phyloP scores from a whole-genome alignment of 1,139 yeast species.

The Candida mesenterica region DNA sequence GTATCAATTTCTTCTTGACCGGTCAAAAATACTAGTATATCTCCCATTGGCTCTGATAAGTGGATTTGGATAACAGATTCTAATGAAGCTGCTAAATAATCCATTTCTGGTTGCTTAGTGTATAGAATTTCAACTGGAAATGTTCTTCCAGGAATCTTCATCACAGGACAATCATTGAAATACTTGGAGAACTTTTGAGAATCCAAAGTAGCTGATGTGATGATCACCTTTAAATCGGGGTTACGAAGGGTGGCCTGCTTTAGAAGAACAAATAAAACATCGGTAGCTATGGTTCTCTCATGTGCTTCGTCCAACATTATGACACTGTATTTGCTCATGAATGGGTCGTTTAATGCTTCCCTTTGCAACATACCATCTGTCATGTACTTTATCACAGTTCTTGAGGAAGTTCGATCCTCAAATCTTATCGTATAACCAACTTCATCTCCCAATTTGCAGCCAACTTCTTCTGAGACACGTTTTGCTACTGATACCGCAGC shows the following conservation, averaged over 20 bases:
- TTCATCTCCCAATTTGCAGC: conserved; percentile 55
- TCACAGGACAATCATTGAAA: conserved; percentile 76
- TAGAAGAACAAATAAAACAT: conserved; percentile 81
- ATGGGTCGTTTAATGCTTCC: conserved; percentile 77
- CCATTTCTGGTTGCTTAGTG: conserved; percentile 79
- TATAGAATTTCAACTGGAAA: conserved; percentile 82
- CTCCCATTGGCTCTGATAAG: conserved; percentile 74
- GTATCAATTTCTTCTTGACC: conserved; percentile 95
- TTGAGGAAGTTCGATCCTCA: conserved; percentile 54
- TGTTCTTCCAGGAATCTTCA: conserved; percentile 85
- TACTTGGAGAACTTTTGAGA: conserved; percentile 77
- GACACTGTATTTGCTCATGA: conserved; percentile 70
- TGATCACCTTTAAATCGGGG: conserved; percentile 74
- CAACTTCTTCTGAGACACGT: conserved; percentile 66
- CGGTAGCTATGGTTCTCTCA: conserved; percentile 93
- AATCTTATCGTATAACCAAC: conserved; percentile 71
- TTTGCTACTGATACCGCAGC: conserved; percentile 71
- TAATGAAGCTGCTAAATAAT: conserved; percentile 77
- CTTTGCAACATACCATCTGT: conserved; percentile 93
- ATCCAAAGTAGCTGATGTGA: conserved; percentile 92
- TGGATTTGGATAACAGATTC: conserved; percentile 85
- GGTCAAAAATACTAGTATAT: conserved; percentile 78
- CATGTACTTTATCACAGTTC: conserved; percentile 67
- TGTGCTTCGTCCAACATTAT: conserved; percentile 95
- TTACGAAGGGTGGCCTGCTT: conserved; percentile 68